Percentiles rank a stretch among this genome's conserved stretches.
Evolutionary conservation across 352 stramenopile species (phyloP).

Genomic region (Blastocystis sp.): DNA sequence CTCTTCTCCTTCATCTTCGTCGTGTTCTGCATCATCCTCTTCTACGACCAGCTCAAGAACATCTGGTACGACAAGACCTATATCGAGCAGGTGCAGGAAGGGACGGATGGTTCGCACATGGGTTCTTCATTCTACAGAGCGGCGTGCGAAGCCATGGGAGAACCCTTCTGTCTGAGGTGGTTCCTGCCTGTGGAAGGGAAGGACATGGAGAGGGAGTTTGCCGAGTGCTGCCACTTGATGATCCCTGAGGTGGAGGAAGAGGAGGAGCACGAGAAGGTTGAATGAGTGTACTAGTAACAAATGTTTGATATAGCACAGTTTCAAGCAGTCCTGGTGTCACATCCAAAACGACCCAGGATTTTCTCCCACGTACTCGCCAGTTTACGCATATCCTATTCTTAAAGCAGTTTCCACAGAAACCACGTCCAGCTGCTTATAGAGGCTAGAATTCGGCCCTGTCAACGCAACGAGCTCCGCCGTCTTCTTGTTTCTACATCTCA

Average conservation of each 20-base stretch:
- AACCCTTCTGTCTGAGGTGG: constrained; percentile 62
- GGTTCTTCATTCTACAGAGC: constrained; percentile 57
- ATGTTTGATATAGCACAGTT: no score
- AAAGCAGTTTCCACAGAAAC: not conserved
- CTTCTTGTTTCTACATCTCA: constrained; percentile 15
- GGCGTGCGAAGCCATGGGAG: constrained; percentile 43
- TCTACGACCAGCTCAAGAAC: constrained; percentile 61
- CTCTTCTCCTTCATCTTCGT: constrained; percentile 66
- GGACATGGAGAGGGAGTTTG: constrained; percentile 23
- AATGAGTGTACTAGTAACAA: not conserved
- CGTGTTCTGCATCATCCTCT: constrained; percentile 63
- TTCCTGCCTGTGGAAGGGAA: constrained; percentile 51
- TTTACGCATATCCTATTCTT: constrained; percentile 46
- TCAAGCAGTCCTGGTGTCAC: not conserved
- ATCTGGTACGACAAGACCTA: constrained; percentile 59
- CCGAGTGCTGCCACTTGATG: not conserved
- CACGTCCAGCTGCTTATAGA: constrained; percentile 2
- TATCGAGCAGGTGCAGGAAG: constrained; percentile 35
- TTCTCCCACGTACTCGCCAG: constrained; percentile 23
- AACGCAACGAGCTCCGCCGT: not conserved
- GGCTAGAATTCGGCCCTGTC: not conserved
- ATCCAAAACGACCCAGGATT: constrained; percentile 58
- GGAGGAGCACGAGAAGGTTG: not conserved
- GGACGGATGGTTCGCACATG: constrained; percentile 70
- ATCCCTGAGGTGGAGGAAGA: constrained; percentile 15